Base-by-base conservation (phyloP, 768 basidiomycete species). In the Fibroporia radiculosa region DNA sequence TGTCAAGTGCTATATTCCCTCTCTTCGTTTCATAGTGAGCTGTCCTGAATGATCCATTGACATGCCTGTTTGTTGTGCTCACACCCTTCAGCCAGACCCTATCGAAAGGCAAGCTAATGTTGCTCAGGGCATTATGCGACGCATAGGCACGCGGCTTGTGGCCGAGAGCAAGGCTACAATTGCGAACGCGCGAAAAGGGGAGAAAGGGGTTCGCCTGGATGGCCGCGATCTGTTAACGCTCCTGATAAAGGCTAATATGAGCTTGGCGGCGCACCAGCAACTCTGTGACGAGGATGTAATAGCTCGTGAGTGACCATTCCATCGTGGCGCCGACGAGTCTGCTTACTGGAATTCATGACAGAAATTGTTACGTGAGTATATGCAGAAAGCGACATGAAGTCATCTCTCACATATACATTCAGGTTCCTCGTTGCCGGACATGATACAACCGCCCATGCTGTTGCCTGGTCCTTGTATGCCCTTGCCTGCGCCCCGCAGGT, bases 221-320 rank as follows among this genome's bases (percentile, higher is more conserved):
- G 65, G 66, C 18, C 69, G 75, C 16, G 80, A 84, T 61, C 56
- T 85, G 3, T 63, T 84, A 3, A 76, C 75, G 0, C 56, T 82
- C 24, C 63, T 85, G 3, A 63, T 84, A 28, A 68, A 70, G 48
- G 81, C 82, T 4, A 85, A 84, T 55, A 73, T 80, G 64, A 71
- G 77, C 1, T 73, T 71, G 0, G 78, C 74, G 0, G 71, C 71
- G 6, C 64, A 52, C 37, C 78, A 81, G 55, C 64, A 65, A 26
- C 64, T 86, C 62, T 70, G 70, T 0, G 83, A 86, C 44, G 69
- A 71, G 23, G 82, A 85, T 48, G 77, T 85, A 18, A 49, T 82
- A 2, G 66, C 67, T 4, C 74, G 71, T 82, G 49, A 48, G 76
- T 61, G 14, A 7, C 3, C 20, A 32, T 16, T 4, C 14, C 16